Evolutionary conservation across 441 rosid genomes (phyloP).

Genomic region (Capsella rubella): DNA sequence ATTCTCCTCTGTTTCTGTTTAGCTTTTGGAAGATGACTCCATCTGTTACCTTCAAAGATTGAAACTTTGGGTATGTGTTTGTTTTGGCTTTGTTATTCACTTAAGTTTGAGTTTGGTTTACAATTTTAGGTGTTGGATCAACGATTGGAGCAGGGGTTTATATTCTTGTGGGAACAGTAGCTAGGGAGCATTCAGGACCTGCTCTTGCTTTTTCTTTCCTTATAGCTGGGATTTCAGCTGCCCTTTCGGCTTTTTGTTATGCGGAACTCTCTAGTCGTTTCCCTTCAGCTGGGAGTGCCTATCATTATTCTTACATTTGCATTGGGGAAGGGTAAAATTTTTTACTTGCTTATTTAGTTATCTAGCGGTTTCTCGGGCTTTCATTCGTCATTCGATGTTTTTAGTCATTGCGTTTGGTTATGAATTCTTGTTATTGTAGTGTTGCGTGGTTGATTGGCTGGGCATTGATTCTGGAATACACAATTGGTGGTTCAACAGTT

Average conservation of each 20-base stretch:
- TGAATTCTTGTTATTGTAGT: slow-evolving; percentile 41
- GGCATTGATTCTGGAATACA: slow-evolving; percentile 91
- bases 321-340: slow-evolving; percentile 85
- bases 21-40: not conserved
- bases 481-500: slow-evolving; percentile 94
- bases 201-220: slow-evolving; percentile 86
- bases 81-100: not conserved
- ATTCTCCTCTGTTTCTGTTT: not conserved
- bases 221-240: slow-evolving; percentile 93
- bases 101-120: not conserved
- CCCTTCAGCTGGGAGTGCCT: slow-evolving; percentile 99
- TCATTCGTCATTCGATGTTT: slow-evolving; percentile 19
- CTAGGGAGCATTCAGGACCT: slow-evolving; percentile 98
- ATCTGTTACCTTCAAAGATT: not conserved
- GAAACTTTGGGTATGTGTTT: not conserved
- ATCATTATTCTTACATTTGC: slow-evolving; percentile 96
- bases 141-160: slow-evolving; percentile 99
- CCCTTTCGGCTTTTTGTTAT: slow-evolving; percentile 93
- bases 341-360: not conserved
- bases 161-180: slow-evolving; percentile 96
- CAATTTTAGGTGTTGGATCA: slow-evolving; percentile 80
- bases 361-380: not conserved
- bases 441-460: slow-evolving; percentile 98
- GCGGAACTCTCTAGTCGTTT: slow-evolving; percentile 97
- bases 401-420: not conserved